These are phyloP conservation scores for Trichoderma simmonsii DNA, from an alignment of 2,329 filamentous ascomycete species.

Conservation along the genomic window DNA sequence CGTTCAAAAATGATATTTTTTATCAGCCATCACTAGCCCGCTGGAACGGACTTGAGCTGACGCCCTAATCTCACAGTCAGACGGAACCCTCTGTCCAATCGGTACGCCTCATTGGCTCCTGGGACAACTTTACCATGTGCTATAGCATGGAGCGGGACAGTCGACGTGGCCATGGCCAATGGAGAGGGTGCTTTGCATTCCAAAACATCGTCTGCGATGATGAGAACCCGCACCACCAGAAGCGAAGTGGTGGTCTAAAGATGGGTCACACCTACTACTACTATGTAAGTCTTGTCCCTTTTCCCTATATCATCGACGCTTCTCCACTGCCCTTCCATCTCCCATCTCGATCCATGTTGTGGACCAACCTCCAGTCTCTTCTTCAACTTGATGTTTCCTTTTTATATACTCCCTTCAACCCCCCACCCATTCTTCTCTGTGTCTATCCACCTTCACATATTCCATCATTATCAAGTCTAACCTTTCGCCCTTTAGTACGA, in stretches of 20 bases:
- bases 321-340: neutral
- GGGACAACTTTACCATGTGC: slow-evolving; percentile 84
- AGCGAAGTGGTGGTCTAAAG: slow-evolving; percentile 74
- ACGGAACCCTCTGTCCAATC: slow-evolving; percentile 60
- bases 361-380: neutral
- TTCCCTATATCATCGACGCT: slow-evolving; percentile 18
- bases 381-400: neutral
- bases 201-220: slow-evolving; percentile 82
- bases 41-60: slow-evolving; percentile 23
- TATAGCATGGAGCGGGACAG: slow-evolving; percentile 80
- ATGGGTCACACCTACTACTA: slow-evolving; percentile 96
- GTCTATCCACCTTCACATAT: neutral
- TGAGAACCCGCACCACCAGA: slow-evolving; percentile 43
- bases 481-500: slow-evolving; percentile 60
- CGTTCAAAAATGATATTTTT: neutral
- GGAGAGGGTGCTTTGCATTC: slow-evolving; percentile 86
- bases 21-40: neutral
- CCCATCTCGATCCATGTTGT: neutral
- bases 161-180: slow-evolving; percentile 70
- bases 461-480: neutral
- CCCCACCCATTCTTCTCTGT: neutral
- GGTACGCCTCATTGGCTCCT: slow-evolving; percentile 83
- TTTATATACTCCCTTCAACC: neutral
- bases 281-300: slow-evolving; percentile 57
- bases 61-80: slow-evolving; percentile 43